A percentile compares a stretch with the other conserved stretches of the same genome.
Conservation (phyloP, 352 stramenopile species). For the Pythium phragmitis region DNA sequence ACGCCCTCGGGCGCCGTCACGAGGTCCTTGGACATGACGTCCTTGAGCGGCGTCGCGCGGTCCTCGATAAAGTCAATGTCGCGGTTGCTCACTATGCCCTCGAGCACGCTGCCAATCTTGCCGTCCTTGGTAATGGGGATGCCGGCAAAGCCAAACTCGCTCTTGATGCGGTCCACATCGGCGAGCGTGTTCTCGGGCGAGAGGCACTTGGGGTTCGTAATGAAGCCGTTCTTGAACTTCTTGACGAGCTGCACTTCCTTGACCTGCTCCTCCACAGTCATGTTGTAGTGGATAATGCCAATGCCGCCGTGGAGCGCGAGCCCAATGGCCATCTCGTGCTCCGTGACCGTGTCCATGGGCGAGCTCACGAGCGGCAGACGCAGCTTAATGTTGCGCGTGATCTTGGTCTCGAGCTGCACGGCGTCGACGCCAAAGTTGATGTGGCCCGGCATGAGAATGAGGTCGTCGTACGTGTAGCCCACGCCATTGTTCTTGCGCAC, state of each 20-base stretch:
- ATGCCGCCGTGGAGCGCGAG: slow-evolving; percentile 99
- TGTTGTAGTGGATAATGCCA: slow-evolving; percentile 99
- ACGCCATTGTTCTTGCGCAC: slow-evolving; percentile 84
- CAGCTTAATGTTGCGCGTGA: slow-evolving; percentile 95
- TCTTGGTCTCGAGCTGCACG: slow-evolving; percentile 94
- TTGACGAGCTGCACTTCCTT: slow-evolving; percentile 95
- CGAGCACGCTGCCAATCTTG: slow-evolving; percentile 96
- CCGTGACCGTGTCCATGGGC: slow-evolving; percentile 99
- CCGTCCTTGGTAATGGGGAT: slow-evolving; percentile 99
- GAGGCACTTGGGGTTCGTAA: slow-evolving; percentile 97
- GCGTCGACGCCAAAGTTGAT: slow-evolving; percentile 94
- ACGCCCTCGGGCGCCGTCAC: slow-evolving; percentile 95
- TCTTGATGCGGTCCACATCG: slow-evolving; percentile 96
- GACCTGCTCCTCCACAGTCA: slow-evolving; percentile 96
- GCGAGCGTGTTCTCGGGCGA: slow-evolving; percentile 94
- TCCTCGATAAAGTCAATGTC: slow-evolving; percentile 99
- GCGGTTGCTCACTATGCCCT: slow-evolving; percentile 99
- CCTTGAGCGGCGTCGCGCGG: slow-evolving; percentile 63
- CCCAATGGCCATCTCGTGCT: slow-evolving; percentile 99
- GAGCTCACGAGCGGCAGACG: slow-evolving; percentile 96
- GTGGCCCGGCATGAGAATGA: slow-evolving; percentile 87
- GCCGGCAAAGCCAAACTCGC: slow-evolving; percentile 95
- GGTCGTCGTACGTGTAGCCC: slow-evolving; percentile 71
- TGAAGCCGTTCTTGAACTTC: slow-evolving; percentile 99
- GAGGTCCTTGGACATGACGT: slow-evolving; percentile 90